Evolutionary conservation across 164 flowering plant genomes (phyloP).

Genomic region (Vitis amurensis): DNA sequence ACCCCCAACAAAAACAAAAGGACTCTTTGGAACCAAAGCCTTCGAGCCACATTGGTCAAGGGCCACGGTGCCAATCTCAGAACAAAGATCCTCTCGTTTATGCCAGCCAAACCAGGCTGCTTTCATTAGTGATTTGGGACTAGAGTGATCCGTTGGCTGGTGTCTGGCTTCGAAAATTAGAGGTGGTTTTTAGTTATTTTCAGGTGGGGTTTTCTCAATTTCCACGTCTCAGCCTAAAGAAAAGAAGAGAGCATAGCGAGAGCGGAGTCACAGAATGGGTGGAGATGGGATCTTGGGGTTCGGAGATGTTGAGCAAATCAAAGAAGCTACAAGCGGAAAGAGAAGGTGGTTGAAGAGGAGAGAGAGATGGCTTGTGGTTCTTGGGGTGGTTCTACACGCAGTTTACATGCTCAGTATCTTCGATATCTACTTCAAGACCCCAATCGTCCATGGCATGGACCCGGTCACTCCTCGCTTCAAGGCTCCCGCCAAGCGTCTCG

Average conservation of each 20-base stretch:
- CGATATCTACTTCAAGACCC: slow-evolving; percentile 94
- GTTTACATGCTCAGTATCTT: slow-evolving; percentile 95
- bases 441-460: slow-evolving; percentile 96
- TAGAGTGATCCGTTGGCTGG: not conserved
- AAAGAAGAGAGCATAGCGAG: not conserved
- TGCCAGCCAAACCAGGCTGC: too few relatives aligned
- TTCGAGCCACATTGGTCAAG: too few relatives aligned
- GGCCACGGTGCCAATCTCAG: too few relatives aligned
- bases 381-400: slow-evolving; percentile 84
- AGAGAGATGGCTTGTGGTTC: slow-evolving; percentile 80
- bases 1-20: too few relatives aligned
- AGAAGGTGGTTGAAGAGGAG: slow-evolving; percentile 50
- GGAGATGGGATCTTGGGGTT: slow-evolving; percentile 58
- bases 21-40: too few relatives aligned
- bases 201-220: not conserved
- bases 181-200: not conserved
- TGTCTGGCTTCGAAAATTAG: not conserved
- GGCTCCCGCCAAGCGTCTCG: slow-evolving; percentile 92
- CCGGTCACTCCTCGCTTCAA: slow-evolving; percentile 69
- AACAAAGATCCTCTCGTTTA: too few relatives aligned
- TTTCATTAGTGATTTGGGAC: not conserved
- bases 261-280: slow-evolving; percentile 13
- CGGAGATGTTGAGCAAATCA: slow-evolving; percentile 18
- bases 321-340: slow-evolving; percentile 8
- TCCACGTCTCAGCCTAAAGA: not conserved